phyloP scores from a whole-genome alignment of 169 alveolate species.

The Babesia sp. region DNA sequence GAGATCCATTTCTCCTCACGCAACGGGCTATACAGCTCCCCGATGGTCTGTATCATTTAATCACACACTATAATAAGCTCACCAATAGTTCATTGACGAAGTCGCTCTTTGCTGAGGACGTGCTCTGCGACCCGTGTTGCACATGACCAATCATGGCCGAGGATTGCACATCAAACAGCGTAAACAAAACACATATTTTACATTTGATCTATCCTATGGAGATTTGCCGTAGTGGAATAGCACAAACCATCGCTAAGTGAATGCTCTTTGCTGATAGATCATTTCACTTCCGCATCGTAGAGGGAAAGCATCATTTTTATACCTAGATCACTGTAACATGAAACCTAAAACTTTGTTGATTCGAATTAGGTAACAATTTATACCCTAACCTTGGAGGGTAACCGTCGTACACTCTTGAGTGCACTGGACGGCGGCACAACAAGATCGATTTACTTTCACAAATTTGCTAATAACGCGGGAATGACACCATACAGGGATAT shows the following conservation, averaged over 20 bases:
- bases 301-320: not conserved
- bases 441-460: too few relatives aligned
- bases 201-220: not conserved
- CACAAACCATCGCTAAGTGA: too few relatives aligned
- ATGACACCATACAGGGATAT: too few relatives aligned
- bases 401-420: too few relatives aligned
- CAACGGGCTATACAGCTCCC: slow-evolving; percentile 55
- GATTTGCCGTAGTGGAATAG: not conserved
- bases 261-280: too few relatives aligned
- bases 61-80: not conserved
- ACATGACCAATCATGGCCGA: slow-evolving; percentile 34
- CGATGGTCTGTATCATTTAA: slow-evolving; percentile 43
- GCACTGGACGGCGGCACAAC: too few relatives aligned
- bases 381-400: too few relatives aligned
- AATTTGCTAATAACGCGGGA: too few relatives aligned
- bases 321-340: not conserved
- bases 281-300: not conserved
- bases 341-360: too few relatives aligned
- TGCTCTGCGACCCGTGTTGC: not conserved
- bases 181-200: not conserved
- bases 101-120: slow-evolving; percentile 40
- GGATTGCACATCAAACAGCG: not conserved
- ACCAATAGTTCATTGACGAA: slow-evolving; percentile 58
- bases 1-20: slow-evolving; percentile 64
- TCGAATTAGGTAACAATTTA: too few relatives aligned